Conservation (phyloP, 495 filamentous ascomycete genomes). For the Hypoxylon lienhwacheense region DNA sequence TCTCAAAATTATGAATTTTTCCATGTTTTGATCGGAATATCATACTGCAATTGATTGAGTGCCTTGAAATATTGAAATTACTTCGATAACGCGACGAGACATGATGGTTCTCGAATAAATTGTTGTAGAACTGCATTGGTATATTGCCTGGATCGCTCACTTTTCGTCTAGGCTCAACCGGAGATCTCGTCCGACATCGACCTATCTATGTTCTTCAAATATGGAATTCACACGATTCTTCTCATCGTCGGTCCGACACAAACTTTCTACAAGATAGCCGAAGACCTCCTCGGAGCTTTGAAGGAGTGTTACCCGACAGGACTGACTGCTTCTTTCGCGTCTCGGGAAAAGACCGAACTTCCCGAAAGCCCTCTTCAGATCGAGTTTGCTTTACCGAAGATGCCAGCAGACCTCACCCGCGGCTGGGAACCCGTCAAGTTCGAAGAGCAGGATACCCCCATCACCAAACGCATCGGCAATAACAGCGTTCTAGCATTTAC, state of each 20-base stretch:
- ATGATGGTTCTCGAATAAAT: too few species aligned
- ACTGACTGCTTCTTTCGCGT: slow-evolving; percentile 29
- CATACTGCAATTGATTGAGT: too few species aligned
- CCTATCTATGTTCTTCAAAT: slow-evolving; percentile 75
- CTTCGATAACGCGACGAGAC: too few species aligned
- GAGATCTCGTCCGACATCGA: too few species aligned
- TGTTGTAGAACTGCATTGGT: too few species aligned
- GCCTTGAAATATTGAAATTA: too few species aligned
- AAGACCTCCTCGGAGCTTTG: slow-evolving; percentile 62
- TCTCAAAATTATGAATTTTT: too few species aligned
- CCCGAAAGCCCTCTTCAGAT: slow-evolving; percentile 46
- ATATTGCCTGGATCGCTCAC: too few species aligned
- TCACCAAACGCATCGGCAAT: slow-evolving; percentile 51
- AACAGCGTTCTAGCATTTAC: slow-evolving; percentile 71
- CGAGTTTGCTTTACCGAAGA: slow-evolving; percentile 44
- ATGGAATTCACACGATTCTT: slow-evolving; percentile 75
- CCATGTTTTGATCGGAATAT: too few species aligned
- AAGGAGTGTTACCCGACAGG: slow-evolving; percentile 54
- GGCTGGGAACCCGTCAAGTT: slow-evolving; percentile 48
- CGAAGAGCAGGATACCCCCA: slow-evolving; percentile 42
- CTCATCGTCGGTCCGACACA: slow-evolving; percentile 66
- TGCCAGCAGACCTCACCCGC: slow-evolving; percentile 34
- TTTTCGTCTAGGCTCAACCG: too few species aligned
- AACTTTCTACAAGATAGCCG: slow-evolving; percentile 62
- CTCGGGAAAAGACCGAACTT: slow-evolving; percentile 35